These are phyloP conservation scores for Ceratocystis destructans DNA, from an alignment of 2,329 filamentous ascomycete species.

Conservation along the genomic window DNA sequence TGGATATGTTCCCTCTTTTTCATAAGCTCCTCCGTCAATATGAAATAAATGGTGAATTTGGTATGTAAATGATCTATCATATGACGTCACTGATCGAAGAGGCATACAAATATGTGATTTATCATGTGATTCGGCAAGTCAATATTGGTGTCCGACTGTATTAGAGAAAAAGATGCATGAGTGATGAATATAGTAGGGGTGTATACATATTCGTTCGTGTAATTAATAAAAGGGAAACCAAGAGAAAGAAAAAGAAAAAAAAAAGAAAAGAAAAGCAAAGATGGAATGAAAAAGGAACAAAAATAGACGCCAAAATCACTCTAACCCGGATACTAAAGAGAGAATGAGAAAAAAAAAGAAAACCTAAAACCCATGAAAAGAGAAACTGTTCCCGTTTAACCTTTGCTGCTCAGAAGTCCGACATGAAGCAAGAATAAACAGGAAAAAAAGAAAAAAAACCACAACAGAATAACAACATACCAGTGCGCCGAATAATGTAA, in stretches of 20 bases:
- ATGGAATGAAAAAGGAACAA: conserved; percentile 11
- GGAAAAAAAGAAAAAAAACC: background rate
- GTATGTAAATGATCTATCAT: background rate
- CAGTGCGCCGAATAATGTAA: background rate
- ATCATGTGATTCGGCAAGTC: background rate
- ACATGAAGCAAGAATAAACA: background rate
- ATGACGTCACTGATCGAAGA: background rate
- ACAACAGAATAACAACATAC: background rate
- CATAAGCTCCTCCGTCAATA: background rate
- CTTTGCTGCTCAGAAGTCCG: no score
- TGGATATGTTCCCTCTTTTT: background rate
- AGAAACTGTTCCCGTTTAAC: no score
- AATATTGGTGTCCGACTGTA: no score
- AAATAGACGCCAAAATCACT: background rate
- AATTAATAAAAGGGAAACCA: conserved; percentile 24
- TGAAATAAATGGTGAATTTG: background rate
- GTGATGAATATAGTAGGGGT: background rate
- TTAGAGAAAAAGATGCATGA: background rate
- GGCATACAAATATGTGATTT: background rate
- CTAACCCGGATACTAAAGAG: background rate
- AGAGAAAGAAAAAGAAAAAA: conserved; percentile 9
- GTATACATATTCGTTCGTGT: background rate
- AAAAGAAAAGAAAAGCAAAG: background rate
- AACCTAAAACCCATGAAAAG: background rate
- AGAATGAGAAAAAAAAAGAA: background rate